phyloP scores from a whole-genome alignment of 2,329 filamentous ascomycete species.

The Hypoxylon sp. region DNA sequence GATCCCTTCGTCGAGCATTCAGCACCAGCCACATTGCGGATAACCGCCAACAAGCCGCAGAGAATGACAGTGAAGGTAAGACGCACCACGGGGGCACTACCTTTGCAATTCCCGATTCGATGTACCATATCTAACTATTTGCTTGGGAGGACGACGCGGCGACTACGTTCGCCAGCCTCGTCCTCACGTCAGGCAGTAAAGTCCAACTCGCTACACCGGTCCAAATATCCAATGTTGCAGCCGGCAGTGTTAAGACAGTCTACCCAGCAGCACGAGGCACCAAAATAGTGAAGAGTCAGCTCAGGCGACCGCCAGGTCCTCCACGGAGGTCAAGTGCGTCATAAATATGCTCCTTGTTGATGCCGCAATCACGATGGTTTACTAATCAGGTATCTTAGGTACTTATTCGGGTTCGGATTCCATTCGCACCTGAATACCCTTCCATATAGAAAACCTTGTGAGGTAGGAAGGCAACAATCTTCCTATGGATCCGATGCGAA shows the following conservation, averaged over 20 bases:
- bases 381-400: not conserved
- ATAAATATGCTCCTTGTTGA: not conserved
- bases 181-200: slow-evolving; percentile 11
- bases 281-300: slow-evolving; percentile 7
- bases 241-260: slow-evolving; percentile 29
- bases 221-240: slow-evolving; percentile 32
- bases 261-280: slow-evolving; percentile 4
- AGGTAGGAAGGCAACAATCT: not conserved
- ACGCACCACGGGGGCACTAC: not conserved
- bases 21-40: slow-evolving; percentile 6
- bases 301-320: not conserved
- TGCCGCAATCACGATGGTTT: not conserved
- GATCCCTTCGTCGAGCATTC: not conserved
- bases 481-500: no score
- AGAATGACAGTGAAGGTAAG: slow-evolving; percentile 17
- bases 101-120: not conserved
- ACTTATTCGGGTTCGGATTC: not conserved
- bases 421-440: not conserved
- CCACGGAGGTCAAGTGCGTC: not conserved
- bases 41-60: not conserved
- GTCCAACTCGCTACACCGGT: slow-evolving; percentile 25
- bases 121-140: slow-evolving; percentile 8
- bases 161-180: slow-evolving; percentile 6
- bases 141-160: slow-evolving; percentile 22
- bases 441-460: not conserved